Conservation (phyloP, 805 yeast species). For the Jamesozyma spencerorum region DNA sequence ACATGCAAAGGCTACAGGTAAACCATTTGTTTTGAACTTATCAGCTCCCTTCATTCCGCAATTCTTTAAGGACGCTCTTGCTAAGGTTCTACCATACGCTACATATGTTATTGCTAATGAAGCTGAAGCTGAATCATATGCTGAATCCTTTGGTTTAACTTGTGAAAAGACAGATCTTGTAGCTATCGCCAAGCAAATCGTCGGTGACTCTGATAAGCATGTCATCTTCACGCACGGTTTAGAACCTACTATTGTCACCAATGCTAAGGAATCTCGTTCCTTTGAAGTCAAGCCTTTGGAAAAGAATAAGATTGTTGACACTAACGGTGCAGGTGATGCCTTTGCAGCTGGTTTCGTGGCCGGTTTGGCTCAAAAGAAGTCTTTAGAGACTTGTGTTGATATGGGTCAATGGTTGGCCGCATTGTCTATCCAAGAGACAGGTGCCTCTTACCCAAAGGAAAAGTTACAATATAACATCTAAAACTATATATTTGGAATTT, state of each 20-base stretch:
- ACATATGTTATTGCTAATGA: conserved; percentile 92
- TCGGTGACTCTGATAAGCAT: conserved; percentile 58
- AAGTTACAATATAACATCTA: conserved; percentile 33
- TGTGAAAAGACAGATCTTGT: conserved; percentile 45
- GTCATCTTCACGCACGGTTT: conserved; percentile 94
- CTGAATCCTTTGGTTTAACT: conserved; percentile 67
- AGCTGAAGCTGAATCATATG: conserved; percentile 91
- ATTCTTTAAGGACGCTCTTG: conserved; percentile 88
- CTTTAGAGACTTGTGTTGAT: conserved; percentile 52
- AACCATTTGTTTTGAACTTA: conserved; percentile 73
- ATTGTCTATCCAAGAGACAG: conserved; percentile 82
- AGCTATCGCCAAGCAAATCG: conserved; percentile 70
- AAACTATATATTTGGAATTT: background rate
- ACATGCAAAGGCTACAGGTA: conserved; percentile 79
- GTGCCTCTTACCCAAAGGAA: conserved; percentile 75
- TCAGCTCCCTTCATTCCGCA: conserved; percentile 96
- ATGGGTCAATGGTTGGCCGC: conserved; percentile 97
- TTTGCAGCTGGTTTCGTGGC: conserved; percentile 95
- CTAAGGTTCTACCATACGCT: conserved; percentile 70
- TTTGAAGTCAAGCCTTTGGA: conserved; percentile 69
- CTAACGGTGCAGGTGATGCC: conserved; percentile 99
- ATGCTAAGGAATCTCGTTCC: conserved; percentile 40
- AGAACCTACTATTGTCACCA: conserved; percentile 77
- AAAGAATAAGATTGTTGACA: conserved; percentile 63
- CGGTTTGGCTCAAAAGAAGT: conserved; percentile 67